Conservation (phyloP, 2,329 filamentous ascomycete genomes). For the Gliomastix tumulicola region DNA sequence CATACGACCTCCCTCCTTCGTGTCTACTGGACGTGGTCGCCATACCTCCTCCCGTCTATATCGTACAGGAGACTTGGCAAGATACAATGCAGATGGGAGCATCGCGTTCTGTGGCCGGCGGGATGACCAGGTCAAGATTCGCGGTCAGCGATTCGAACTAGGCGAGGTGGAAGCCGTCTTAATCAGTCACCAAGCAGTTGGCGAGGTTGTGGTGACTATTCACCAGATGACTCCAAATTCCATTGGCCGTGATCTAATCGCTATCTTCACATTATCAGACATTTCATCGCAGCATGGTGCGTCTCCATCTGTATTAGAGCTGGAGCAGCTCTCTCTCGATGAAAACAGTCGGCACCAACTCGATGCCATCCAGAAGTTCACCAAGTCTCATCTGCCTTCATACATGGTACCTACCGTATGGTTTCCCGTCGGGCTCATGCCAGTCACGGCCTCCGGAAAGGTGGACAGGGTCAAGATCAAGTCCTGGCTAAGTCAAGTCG, state of each 20-base stretch:
- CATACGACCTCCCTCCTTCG: constrained; percentile 1
- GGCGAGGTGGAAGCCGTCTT: constrained; percentile 5
- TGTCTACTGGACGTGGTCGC: neutral
- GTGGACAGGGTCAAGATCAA: no score
- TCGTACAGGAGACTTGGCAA: constrained; percentile 37
- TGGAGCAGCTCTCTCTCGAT: no score
- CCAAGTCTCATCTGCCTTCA: neutral
- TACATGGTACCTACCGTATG: constrained; percentile 3
- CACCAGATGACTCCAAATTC: neutral
- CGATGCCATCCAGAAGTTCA: neutral
- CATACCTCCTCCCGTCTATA: constrained; percentile 19
- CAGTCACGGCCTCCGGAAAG: constrained; percentile 1
- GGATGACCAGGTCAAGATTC: constrained; percentile 46
- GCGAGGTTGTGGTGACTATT: neutral
- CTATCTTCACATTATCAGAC: neutral
- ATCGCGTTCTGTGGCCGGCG: constrained; percentile 35
- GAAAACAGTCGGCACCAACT: neutral
- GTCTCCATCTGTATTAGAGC: neutral
- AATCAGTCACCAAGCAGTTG: neutral
- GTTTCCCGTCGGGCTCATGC: neutral
- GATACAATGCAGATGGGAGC: constrained; percentile 24
- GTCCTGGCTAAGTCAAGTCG: no score
- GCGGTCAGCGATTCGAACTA: constrained; percentile 43
- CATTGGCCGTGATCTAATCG: neutral
- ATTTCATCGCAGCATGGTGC: neutral